Evolutionary conservation across 306 rosid genomes (phyloP), one percentile per base, ranked within the genome.

Genomic region (Hippophae rhamnoides): DNA sequence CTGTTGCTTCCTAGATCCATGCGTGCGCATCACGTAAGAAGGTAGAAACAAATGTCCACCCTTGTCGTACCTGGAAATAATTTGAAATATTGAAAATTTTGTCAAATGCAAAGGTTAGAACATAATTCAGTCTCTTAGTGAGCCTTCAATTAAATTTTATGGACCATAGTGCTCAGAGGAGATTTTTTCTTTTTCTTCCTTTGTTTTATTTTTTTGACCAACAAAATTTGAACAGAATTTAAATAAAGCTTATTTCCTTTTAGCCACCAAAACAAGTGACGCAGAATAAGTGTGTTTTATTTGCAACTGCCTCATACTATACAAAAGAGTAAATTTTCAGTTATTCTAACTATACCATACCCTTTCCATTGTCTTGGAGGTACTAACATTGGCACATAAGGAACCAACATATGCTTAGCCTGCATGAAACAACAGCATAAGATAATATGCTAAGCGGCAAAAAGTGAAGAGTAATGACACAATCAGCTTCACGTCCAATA

Each of bases 311-410:
- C 44, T 43, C 65, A 42, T 27, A 47, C 40, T 64, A 58, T 45
- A 27, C 25, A 52, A 62, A 26, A 57, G n/a, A 53, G 60, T 57
- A 45, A 49, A 38, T 55, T 72, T 58, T 51, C 70, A 45, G 40
- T 2, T 54, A 57, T 58, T 44, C 51, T 56, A 68, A 67, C 50
- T 55, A 40, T 56, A 58, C 47, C 88, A 48, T 85, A 85, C 96
- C 94, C 88, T 77, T 75, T 88, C 96, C 96, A 88, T 70, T 69
- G 82, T 75, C 75, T 88, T 7, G 96, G 96, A 74, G 94, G 96
- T 67, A 88, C 72, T 78, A 84, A 72, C 95, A 87, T 87, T 56
- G 95, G 95, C 77, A 84, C 71, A 75, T 82, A 84, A 69, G 89
- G 95, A 72, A 84, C 79, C 60, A 85, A 71, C 87, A 82, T 82